Evolutionary conservation across 495 filamentous ascomycete species (phyloP), one percentile per base, ranked within the genome.

Genomic region (Neurospora terricola): DNA sequence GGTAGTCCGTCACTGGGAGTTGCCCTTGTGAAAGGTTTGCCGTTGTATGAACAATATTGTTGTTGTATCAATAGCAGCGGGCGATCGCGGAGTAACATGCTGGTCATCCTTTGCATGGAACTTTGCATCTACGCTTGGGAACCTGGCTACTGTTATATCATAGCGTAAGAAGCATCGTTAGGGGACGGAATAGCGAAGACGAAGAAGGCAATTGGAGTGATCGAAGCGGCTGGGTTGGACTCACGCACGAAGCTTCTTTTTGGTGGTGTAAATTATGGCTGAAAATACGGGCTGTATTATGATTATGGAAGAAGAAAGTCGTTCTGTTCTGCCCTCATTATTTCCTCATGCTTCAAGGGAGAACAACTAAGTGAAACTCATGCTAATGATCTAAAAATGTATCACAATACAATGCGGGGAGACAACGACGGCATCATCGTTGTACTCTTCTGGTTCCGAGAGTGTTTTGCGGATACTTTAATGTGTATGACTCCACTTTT

Each of bases 101-200:
- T 39, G 38, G 11, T 39, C 38, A 39, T 39, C 38, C 38, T 39
- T 39, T 39, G 38, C 38, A 14, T 39, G 38, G 38, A 39, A 39
- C 12, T 39, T 39, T 39, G 38, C 12, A 39, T 39, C 38, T 39
- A 39, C 38, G 12, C 38, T 39, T 39, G 38, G 38, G 38, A 39
- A 39, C 38, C 12, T 62, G 12, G 14, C 14, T 34, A 4, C 30
- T 66, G 27, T 36, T 36, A 10, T 34, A 34, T 18, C 14, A 34
- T 36, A 36, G 54, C 54, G 27, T 66, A 77, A 37, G 39, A 72
- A 14, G n/a, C 70, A 9, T 45, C 45, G 69, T 23, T 69, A 37
- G 69, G 71, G 37, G 62, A 70, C 54, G 71, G 54, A 73, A 78
- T 48, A 70, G 38, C 39, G 71, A 21, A 39, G 40, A 69, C 12